Evolutionary conservation across 192 early-diverging fungal genomes (phyloP), one percentile per base, ranked within the genome.

Genomic region (Rhizophlyctis rosea): DNA sequence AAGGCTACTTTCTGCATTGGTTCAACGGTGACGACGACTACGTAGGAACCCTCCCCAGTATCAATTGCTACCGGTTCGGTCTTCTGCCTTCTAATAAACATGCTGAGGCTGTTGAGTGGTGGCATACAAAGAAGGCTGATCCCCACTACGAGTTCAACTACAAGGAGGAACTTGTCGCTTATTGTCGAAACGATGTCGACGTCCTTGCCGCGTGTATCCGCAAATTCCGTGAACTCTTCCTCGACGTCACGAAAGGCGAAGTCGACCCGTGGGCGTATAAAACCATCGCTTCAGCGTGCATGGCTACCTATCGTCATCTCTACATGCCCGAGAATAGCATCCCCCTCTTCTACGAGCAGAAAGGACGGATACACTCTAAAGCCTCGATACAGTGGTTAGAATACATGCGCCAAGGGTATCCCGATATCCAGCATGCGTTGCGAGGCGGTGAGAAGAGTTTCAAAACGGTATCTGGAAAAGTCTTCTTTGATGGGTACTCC

Each of bases 101-200:
- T n/a, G 44, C 44, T 47, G 44, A 47, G 13, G 44, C 44, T 14
- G 13, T 14, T 14, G 13, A n/a, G 13, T 47, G 44, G 44, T 47
- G n/a, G 13, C 13, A 47, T 13, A 47, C 13, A 47, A 47, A n/a
- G n/a, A n/a, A n/a, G n/a, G n/a, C n/a, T n/a, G n/a, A n/a, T n/a
- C 13, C 13, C n/a, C 13, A n/a, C 13, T 47, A 47, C n/a, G 44
- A 14, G 13, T 47, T 47, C n/a, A n/a, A 47, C n/a, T 47, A 47
- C 44, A 47, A 13, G 13, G n/a, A 47, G 44, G 44, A 47, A 47
- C 44, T 47, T 47, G 44, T 47, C n/a, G 44, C 13, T 14, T 47
- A 47, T n/a, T 47, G 44, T n/a, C 13, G n/a, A n/a, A 47, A 47
- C n/a, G 44, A 47, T 47, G 44, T 47, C 44, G 44, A 47, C n/a